A percentile compares a stretch with the other conserved stretches of the same genome.
Conservation (phyloP, 768 basidiomycete species). For the Chlorophyllum brunneum region DNA sequence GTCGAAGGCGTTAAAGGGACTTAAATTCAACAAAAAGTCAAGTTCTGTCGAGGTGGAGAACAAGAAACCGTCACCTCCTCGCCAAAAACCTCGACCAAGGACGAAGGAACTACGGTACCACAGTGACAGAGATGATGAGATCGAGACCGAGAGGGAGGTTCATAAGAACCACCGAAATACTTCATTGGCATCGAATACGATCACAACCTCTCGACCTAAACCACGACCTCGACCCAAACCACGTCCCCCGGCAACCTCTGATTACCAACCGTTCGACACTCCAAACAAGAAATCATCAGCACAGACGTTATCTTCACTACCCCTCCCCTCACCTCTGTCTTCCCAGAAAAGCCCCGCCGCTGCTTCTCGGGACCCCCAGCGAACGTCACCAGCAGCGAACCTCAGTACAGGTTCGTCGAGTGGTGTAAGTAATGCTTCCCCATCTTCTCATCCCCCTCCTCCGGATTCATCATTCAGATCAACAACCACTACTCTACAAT, state of each 20-base stretch:
- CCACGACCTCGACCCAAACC: background rate
- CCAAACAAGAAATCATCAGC: conserved; percentile 8
- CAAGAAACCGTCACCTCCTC: conserved; percentile 1
- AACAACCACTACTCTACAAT: background rate
- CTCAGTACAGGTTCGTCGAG: background rate
- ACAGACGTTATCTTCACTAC: conserved; percentile 1
- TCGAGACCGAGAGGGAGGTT: background rate
- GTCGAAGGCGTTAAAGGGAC: conserved; percentile 13
- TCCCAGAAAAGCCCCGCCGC: background rate
- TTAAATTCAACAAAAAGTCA: conserved; percentile 34
- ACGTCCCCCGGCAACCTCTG: background rate
- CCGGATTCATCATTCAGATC: background rate
- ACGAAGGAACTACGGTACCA: background rate
- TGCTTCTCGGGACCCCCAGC: background rate
- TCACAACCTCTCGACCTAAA: background rate
- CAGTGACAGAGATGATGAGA: background rate
- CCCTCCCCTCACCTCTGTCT: conserved; percentile 5
- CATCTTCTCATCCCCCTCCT: conserved; percentile 8
- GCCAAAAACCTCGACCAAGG: background rate
- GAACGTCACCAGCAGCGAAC: background rate
- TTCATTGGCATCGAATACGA: background rate
- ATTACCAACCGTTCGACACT: background rate
- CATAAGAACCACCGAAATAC: background rate
- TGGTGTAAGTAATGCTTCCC: background rate
- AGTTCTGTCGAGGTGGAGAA: background rate